Conservation (phyloP, 495 filamentous ascomycete genomes). For the Pyrenopolyporus hunteri region DNA sequence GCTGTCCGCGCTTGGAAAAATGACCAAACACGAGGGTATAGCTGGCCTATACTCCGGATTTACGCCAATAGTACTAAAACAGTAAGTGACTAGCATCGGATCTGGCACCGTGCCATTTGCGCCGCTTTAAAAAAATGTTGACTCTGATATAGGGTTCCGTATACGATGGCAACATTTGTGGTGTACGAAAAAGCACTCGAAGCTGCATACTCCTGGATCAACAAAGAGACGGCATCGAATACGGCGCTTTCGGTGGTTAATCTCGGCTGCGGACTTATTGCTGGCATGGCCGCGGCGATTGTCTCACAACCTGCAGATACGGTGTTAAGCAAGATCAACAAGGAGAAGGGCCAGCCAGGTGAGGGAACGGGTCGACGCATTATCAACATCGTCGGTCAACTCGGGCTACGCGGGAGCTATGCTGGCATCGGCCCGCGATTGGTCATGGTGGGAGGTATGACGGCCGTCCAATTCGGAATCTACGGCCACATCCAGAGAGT, state of each 20-base stretch:
- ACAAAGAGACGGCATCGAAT: conserved; percentile 65
- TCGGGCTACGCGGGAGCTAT: conserved; percentile 76
- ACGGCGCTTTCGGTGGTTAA: conserved; percentile 75
- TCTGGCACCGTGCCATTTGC: conserved; percentile 1
- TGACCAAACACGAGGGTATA: conserved; percentile 69
- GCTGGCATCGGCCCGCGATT: conserved; percentile 78
- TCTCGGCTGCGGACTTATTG: conserved; percentile 80
- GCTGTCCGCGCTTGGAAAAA: conserved; percentile 66
- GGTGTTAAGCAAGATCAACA: conserved; percentile 92
- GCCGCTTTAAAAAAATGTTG: not conserved
- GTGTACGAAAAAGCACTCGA: conserved; percentile 85
- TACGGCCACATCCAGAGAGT: conserved; percentile 74
- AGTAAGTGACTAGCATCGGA: conserved; percentile 44
- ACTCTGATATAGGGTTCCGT: conserved; percentile 62
- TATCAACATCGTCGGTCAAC: conserved; percentile 79
- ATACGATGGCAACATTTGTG: conserved; percentile 92
- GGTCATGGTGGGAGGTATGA: conserved; percentile 75
- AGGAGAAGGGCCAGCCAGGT: conserved; percentile 78
- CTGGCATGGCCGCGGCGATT: conserved; percentile 84
- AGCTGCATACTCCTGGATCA: conserved; percentile 64
- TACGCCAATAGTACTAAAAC: conserved; percentile 76
- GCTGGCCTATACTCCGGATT: conserved; percentile 77
- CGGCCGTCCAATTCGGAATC: conserved; percentile 84
- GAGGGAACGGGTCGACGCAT: conserved; percentile 77
- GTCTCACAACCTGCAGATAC: conserved; percentile 89